Percentiles rank a stretch among this genome's conserved stretches.
Conservation (phyloP, 2,329 filamentous ascomycete species). For the Rhynchosporium agropyri region DNA sequence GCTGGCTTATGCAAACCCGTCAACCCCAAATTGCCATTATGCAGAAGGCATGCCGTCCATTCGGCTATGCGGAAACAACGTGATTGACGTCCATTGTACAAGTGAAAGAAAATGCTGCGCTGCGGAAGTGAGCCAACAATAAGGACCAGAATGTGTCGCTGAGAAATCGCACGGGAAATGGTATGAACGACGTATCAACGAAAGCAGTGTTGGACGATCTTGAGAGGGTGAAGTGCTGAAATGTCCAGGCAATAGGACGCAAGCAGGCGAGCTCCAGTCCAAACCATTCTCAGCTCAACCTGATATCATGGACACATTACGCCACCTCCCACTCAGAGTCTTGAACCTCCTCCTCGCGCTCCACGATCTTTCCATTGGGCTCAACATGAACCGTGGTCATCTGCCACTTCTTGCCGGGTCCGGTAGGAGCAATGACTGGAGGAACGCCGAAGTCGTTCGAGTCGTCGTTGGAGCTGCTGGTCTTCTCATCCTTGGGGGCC, state of each 20-base stretch:
- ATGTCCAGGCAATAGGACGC: background rate
- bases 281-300: background rate
- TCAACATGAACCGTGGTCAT: conserved; percentile 29
- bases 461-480: conserved; percentile 36
- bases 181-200: background rate
- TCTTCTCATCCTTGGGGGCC: conserved; percentile 39
- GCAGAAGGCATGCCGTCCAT: conserved; percentile 27
- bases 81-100: conserved; percentile 31
- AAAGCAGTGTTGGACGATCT: background rate
- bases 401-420: conserved; percentile 36
- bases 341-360: conserved; percentile 32
- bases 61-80: conserved; percentile 24
- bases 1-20: conserved; percentile 31
- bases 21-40: conserved; percentile 31
- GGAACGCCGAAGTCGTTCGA: conserved; percentile 31
- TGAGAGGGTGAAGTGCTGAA: background rate
- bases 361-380: conserved; percentile 28
- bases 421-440: conserved; percentile 31
- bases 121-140: background rate
- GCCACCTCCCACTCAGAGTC: conserved; percentile 43
- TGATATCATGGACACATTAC: conserved; percentile 22
- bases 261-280: background rate
- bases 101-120: conserved; percentile 21
- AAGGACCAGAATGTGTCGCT: background rate
- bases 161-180: no score